Percentiles rank a stretch among this genome's conserved stretches.
phyloP scores from a whole-genome alignment of 2,329 filamentous ascomycete species.

The Venturia carpophila region DNA sequence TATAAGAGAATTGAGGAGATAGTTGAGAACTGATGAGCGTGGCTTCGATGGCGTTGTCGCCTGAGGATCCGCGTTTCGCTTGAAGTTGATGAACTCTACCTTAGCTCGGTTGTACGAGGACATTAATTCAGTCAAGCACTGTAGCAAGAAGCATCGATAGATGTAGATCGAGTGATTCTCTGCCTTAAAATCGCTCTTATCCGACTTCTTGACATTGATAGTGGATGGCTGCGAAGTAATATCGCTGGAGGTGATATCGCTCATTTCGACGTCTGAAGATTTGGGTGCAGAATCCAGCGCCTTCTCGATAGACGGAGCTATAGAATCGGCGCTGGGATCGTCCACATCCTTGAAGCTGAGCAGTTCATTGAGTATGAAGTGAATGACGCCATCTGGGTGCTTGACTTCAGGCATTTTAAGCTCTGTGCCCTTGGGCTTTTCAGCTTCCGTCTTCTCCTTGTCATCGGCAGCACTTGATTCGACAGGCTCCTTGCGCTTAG shows the following conservation, averaged over 20 bases:
- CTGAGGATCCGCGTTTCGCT: conserved; percentile 76
- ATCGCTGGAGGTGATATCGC: conserved; percentile 26
- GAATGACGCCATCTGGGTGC: conserved; percentile 88
- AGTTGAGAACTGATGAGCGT: conserved; percentile 85
- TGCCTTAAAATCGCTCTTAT: conserved; percentile 74
- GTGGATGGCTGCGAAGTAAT: conserved; percentile 32
- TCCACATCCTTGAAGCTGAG: conserved; percentile 88
- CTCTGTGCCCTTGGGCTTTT: conserved; percentile 60
- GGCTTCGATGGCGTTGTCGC: conserved; percentile 88
- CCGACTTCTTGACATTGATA: conserved; percentile 39
- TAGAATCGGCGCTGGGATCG: conserved; percentile 56
- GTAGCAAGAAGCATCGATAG: conserved; percentile 89
- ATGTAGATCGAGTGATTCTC: conserved; percentile 95
- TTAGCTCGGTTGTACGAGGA: conserved; percentile 91
- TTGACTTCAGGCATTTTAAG: conserved; percentile 78
- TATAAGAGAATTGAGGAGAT: conserved; percentile 74
- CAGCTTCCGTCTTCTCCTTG: conserved; percentile 48
- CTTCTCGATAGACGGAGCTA: conserved; percentile 35
- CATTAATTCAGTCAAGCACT: conserved; percentile 83
- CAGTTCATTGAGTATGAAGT: conserved; percentile 88
- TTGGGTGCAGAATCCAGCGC: conserved; percentile 26
- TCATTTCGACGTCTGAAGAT: conserved; percentile 44
- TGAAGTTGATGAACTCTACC: conserved; percentile 99
- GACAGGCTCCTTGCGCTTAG: conserved; percentile 20
- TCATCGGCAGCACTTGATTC: conserved; percentile 21